Conservation (phyloP, 371 early-diverging fungal genomes). For the Syncephalastrum sp. region DNA sequence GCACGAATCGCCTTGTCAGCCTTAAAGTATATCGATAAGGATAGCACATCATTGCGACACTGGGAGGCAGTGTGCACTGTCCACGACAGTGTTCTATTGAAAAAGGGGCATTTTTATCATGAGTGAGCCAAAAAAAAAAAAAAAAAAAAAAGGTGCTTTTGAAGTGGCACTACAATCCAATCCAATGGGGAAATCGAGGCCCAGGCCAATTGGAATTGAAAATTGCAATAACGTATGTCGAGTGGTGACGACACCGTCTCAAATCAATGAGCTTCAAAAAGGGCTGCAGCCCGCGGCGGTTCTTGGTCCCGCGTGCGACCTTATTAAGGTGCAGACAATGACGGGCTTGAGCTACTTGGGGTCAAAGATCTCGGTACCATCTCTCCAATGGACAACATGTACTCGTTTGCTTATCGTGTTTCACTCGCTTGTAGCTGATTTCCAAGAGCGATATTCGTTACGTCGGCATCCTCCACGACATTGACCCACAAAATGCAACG, state of each 20-base stretch:
- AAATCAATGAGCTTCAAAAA: no score
- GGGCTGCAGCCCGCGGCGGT: no score
- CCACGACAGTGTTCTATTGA: background rate
- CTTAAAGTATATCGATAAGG: no score
- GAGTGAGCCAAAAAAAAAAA: background rate
- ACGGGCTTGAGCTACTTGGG: constrained; percentile 21
- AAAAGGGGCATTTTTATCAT: background rate
- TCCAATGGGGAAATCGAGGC: no score
- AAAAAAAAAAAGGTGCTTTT: background rate
- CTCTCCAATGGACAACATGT: background rate
- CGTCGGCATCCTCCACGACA: constrained; percentile 77
- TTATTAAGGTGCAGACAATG: constrained; percentile 8
- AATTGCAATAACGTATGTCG: no score
- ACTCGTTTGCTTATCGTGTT: background rate
- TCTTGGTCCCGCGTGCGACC: no score
- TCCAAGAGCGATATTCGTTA: constrained; percentile 78
- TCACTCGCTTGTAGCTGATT: constrained; percentile 11
- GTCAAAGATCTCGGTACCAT: constrained; percentile 22
- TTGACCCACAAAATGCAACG: constrained; percentile 78
- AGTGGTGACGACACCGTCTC: no score
- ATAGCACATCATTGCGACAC: no score
- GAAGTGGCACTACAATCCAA: no score
- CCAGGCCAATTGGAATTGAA: no score
- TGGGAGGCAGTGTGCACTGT: no score
- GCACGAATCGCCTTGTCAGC: no score